Percentiles rank a stretch among this genome's conserved stretches.
Evolutionary conservation across 192 early-diverging fungal species (phyloP).

Genomic region (Backusella westeae): DNA sequence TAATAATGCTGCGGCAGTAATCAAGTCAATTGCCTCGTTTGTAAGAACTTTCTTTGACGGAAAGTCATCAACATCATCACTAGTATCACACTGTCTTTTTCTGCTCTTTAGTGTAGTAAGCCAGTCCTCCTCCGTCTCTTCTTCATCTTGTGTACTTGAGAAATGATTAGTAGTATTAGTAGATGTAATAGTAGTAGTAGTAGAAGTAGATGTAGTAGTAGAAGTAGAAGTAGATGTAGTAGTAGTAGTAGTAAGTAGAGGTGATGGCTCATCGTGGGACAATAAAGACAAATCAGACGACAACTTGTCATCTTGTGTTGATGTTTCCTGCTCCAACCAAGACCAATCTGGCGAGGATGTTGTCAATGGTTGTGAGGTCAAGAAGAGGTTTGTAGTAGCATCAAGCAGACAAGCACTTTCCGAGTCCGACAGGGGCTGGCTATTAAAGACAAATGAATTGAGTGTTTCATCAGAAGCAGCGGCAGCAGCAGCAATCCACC

Average conservation of each 20-base stretch:
- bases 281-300: not conserved
- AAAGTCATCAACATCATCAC: not conserved
- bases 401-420: constrained; percentile 4
- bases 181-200: not conserved
- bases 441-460: constrained; percentile 3
- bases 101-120: not conserved
- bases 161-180: constrained; percentile 1
- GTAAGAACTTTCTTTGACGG: constrained; percentile 1
- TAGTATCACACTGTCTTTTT: not conserved
- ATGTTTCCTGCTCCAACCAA: not conserved
- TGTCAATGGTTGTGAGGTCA: not conserved
- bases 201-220: not conserved
- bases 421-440: constrained; percentile 1
- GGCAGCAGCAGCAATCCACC: not conserved
- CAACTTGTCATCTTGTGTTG: not conserved
- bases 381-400: constrained; percentile 6
- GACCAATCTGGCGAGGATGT: not conserved
- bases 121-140: not conserved
- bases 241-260: not conserved
- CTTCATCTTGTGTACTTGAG: not conserved
- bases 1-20: not conserved
- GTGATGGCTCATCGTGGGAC: not conserved
- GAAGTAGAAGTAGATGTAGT: not conserved
- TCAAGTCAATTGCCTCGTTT: not conserved
- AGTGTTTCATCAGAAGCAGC: constrained; percentile 5